These are phyloP conservation scores for Kodamaea kakaduensis DNA, from an alignment of 805 yeast genomes.

Conservation along the genomic window DNA sequence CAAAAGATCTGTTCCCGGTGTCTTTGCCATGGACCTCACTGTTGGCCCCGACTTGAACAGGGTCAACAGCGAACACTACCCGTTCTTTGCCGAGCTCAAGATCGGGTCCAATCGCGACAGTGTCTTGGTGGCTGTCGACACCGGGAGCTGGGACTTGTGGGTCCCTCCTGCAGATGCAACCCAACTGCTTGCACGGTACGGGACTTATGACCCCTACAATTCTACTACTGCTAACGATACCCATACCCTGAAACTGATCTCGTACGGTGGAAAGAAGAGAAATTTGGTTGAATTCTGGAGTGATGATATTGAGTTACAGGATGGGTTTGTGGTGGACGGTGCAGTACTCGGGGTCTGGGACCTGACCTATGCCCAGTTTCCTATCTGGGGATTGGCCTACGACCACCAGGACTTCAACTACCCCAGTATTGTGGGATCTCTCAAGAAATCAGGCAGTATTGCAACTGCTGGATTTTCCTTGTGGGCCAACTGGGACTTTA, in stretches of 20 bases:
- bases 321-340: slow-evolving; percentile 13
- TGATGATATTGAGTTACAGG: neutral
- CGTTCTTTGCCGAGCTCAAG: neutral
- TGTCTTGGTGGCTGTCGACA: slow-evolving; percentile 4
- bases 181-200: slow-evolving; percentile 3
- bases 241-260: neutral
- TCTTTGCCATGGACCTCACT: too few relatives aligned
- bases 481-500: slow-evolving; percentile 41
- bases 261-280: slow-evolving; percentile 5
- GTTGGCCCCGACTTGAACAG: neutral
- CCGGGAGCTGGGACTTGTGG: slow-evolving; percentile 9
- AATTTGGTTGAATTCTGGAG: slow-evolving; percentile 41
- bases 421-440: slow-evolving; percentile 59
- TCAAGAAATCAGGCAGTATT: slow-evolving; percentile 57
- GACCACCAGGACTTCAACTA: slow-evolving; percentile 34
- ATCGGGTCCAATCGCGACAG: slow-evolving; percentile 3
- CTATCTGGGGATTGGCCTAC: slow-evolving; percentile 13
- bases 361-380: neutral
- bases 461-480: slow-evolving; percentile 57
- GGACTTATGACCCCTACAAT: slow-evolving; percentile 7
- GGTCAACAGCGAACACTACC: neutral
- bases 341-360: neutral
- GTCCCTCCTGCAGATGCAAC: slow-evolving; percentile 5
- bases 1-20: too few relatives aligned
- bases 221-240: slow-evolving; percentile 10